Percentiles rank a stretch among this genome's conserved stretches.
These are phyloP conservation scores for Phalaenopsis hybrid DNA, from an alignment of 116 monocot species.

Conservation along the genomic window DNA sequence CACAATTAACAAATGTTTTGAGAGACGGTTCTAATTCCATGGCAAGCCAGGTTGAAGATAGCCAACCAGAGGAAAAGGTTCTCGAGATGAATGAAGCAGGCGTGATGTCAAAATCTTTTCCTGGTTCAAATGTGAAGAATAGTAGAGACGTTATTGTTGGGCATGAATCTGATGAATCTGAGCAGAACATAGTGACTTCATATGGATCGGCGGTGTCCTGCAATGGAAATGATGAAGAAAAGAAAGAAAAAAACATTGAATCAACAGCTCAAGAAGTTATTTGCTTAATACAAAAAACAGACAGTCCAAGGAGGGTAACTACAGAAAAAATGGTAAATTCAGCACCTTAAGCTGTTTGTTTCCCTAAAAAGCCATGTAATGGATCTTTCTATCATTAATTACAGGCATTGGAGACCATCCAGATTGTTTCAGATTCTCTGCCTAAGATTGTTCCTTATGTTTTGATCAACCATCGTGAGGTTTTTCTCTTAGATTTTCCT, in stretches of 20 bases:
- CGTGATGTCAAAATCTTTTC: slow-evolving; percentile 12
- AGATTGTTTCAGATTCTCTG: slow-evolving; percentile 89
- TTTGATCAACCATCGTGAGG: slow-evolving; percentile 99
- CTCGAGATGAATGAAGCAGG: slow-evolving; percentile 35
- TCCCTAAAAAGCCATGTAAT: background rate
- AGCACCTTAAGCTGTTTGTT: slow-evolving; percentile 2
- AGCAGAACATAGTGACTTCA: background rate
- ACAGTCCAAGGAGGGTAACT: slow-evolving; percentile 31
- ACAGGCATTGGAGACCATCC: slow-evolving; percentile 82
- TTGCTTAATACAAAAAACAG: slow-evolving; percentile 22
- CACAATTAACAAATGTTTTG: slow-evolving; percentile 16
- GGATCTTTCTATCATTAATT: slow-evolving; percentile 8
- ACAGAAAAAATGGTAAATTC: slow-evolving; percentile 60
- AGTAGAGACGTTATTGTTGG: slow-evolving; percentile 3
- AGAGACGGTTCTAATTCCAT: slow-evolving; percentile 14
- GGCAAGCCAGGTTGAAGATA: slow-evolving; percentile 26
- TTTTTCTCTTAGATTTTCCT: slow-evolving; percentile 40
- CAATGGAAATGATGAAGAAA: slow-evolving; percentile 33
- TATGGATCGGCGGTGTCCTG: slow-evolving; percentile 19
- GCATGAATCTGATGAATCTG: slow-evolving; percentile 10
- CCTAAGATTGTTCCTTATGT: slow-evolving; percentile 99
- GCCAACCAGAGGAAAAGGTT: slow-evolving; percentile 28
- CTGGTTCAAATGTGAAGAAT: slow-evolving; percentile 23
- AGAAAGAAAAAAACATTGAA: slow-evolving; percentile 16
- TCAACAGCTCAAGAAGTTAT: slow-evolving; percentile 14